Base-by-base conservation (phyloP, 331 rosid species). In the Malus hybrid region DNA sequence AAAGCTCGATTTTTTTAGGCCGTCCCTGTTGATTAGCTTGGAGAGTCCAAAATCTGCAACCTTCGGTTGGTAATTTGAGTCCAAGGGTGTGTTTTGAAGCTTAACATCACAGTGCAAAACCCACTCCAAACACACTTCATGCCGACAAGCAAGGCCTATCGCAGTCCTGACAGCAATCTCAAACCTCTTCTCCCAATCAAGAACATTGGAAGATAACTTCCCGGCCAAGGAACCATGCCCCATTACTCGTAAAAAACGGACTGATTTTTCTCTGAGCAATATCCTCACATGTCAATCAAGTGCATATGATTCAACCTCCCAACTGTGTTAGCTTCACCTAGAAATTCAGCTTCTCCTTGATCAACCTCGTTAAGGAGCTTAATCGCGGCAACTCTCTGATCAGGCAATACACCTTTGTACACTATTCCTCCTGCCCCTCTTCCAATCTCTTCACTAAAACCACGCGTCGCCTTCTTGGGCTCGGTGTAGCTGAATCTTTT, bases 221-320 rank as follows among this genome's bases (percentile, higher is more conserved):
- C 80, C 68, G 0, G 90, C 86, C 57, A 88, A 80, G 13, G 88
- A 84, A 19, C 88, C 90, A 79, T 84, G 81, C 50, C 84, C 87
- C 83, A 88, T 71, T 73, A 86, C 83, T 64, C 69, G 7, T 85
- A 85, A 14, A 88, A 88, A 24, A 24, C 24, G 24, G 24, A 24
- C 24, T 86, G 90, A 48, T 88, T 86, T 54, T 88, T 87, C 9
- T 86, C 88, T 0, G 68, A 87, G 16, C 90, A 88, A 11, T 82
- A 88, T 5, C 90, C 93, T 90, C 90, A 86, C 82, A 88, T 88
- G 33, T 88, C 93, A 57, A 88, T 88, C 73, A 88, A 82, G 55
- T 84, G 80, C 88, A 88, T 86, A 66, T 88, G 92, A 79, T 88
- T 84, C 56, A 88, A 32, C 90, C 77, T 86, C 5, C 92, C 90